Percentiles rank a stretch among this genome's conserved stretches.
Conservation (phyloP, 257 asterid species). For the Haberlea rhodopensis region DNA sequence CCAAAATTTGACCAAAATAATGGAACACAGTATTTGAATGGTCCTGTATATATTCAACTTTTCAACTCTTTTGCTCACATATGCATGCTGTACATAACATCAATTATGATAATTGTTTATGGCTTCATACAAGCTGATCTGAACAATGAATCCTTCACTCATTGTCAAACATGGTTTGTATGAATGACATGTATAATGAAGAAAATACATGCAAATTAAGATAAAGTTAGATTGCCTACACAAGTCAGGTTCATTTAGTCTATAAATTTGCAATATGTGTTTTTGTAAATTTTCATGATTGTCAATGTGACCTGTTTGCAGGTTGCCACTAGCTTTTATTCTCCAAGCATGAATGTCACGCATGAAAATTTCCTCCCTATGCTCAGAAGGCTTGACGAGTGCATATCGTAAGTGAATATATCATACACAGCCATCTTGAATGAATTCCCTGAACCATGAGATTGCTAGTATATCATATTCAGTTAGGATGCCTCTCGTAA, state of each 20-base stretch:
- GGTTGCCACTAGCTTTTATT: slow-evolving; percentile 93
- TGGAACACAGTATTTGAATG: not conserved
- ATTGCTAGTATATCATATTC: slow-evolving; percentile 17
- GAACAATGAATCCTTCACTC: not conserved
- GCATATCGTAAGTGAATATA: slow-evolving; percentile 75
- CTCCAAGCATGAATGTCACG: slow-evolving; percentile 82
- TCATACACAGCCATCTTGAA: slow-evolving; percentile 11
- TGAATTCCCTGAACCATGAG: slow-evolving; percentile 19
- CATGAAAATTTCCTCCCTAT: slow-evolving; percentile 82
- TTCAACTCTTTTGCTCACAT: not conserved
- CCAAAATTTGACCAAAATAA: not conserved
- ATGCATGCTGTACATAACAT: not conserved
- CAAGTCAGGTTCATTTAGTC: slow-evolving; percentile 12
- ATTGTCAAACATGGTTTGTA: too few species aligned
- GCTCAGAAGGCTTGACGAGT: slow-evolving; percentile 90
- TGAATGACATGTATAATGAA: not conserved
- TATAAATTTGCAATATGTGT: slow-evolving; percentile 7
- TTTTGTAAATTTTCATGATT: slow-evolving; percentile 26
- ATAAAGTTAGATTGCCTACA: slow-evolving; percentile 1
- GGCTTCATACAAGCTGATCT: not conserved
- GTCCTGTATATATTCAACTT: not conserved
- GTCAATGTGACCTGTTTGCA: slow-evolving; percentile 43
- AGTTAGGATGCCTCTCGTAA: slow-evolving; percentile 13
- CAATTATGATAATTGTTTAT: not conserved
- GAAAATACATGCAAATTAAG: not conserved